Base-by-base conservation (phyloP, 2,329 filamentous ascomycete genomes). In the Sporothrix phasma region DNA sequence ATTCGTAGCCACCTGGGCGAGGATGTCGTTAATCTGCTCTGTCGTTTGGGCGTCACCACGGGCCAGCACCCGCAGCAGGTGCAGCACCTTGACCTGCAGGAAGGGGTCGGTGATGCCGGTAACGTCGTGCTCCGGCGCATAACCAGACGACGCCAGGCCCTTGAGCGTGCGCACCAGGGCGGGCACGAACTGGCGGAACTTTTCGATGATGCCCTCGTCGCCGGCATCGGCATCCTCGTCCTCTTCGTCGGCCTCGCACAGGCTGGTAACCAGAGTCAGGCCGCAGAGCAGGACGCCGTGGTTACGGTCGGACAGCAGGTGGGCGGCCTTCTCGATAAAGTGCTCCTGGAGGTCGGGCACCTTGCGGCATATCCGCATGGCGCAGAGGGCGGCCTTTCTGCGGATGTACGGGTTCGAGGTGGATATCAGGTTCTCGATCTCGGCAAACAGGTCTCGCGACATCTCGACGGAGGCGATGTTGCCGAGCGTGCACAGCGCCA, bases 381-480 rank as follows among this genome's bases (percentile, higher is more conserved):
- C 94, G 77, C 94, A 99, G n/a, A 99, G 83, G 3, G 94, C 94
- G 19, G 94, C 94, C 80, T 99, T 99, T 70, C 94, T 86, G 70
- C 94, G 85, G 73, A 99, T 97, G 74, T 99, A 99, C n/a, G 94
- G 94, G 75, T 99, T 99, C 62, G 92, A 88, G 58, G 92, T 97
- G 47, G 92, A 89, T 68, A 99, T 80, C 58, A 97, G 86, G 66
- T 84, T 90, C 76, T 99, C 95, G 74, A 99, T 90, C 81, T 99
- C 93, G 69, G 92, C 85, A 75, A 99, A 99, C 22, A 99, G 80
- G 77, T 99, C 94, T 80, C 94, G 84, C 19, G 94, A 96, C 94
- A 99, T 99, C 75, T 99, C 94, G 72, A 97, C 83, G 0, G 93
- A 97, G 65, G 95, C 93, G 71, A 99, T 99, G 75, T 99, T 99